A percentile compares a stretch with the other conserved stretches of the same genome.
These are phyloP conservation scores for Colletotrichum gloeosporioides DNA, from an alignment of 2,329 filamentous ascomycete species.

Conservation along the genomic window DNA sequence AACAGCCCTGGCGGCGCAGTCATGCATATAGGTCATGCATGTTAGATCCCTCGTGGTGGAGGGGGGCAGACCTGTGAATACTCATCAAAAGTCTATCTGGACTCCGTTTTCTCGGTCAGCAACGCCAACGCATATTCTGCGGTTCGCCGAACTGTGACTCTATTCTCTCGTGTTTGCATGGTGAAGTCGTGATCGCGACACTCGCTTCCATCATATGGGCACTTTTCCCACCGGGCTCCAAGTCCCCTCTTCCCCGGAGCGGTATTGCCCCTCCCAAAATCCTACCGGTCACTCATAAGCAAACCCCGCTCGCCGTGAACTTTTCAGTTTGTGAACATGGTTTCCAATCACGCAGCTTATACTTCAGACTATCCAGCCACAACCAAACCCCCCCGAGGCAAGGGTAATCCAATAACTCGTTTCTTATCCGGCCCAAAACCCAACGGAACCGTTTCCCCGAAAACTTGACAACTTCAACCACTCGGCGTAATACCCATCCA, in stretches of 20 bases:
- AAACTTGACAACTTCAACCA: not conserved
- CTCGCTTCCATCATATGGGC: not conserved
- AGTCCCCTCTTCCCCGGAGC: not conserved
- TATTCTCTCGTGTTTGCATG: not conserved
- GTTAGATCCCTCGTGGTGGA: not conserved
- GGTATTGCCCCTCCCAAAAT: not conserved
- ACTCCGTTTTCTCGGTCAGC: not conserved
- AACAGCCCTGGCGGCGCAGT: not conserved
- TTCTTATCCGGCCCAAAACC: not conserved
- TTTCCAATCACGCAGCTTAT: not conserved
- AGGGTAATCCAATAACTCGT: not conserved
- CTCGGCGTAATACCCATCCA: not conserved
- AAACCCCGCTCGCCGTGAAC: not conserved
- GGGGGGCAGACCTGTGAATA: not conserved
- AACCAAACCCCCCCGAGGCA: not conserved
- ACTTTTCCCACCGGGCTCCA: not conserved
- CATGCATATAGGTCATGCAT: not conserved
- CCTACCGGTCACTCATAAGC: not conserved
- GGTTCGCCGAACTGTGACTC: not conserved
- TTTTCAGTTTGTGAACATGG: not conserved
- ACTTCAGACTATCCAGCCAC: not conserved
- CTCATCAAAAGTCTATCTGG: constrained; percentile 5
- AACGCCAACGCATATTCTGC: not conserved
- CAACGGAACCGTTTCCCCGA: not conserved
- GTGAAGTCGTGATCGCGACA: not conserved